These are phyloP conservation scores for Claviceps digitariae DNA, from an alignment of 2,329 filamentous ascomycete genomes.

Conservation along the genomic window DNA sequence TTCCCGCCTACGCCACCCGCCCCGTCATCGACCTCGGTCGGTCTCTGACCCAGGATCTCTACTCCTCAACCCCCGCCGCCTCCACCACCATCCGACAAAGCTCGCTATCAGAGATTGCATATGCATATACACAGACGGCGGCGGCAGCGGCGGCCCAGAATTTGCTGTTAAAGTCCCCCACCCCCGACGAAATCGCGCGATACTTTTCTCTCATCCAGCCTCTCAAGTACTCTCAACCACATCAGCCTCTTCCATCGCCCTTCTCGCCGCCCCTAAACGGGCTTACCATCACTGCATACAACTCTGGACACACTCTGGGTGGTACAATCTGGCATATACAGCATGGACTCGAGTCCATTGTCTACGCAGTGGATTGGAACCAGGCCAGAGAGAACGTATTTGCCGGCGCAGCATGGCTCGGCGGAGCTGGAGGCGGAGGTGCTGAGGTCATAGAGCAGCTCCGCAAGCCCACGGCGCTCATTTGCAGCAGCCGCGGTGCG, in stretches of 20 bases:
- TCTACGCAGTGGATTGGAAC: slow-evolving; percentile 97
- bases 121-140: slow-evolving; percentile 38
- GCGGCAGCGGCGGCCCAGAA: slow-evolving; percentile 32
- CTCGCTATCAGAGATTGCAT: slow-evolving; percentile 52
- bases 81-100: slow-evolving; percentile 66
- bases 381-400: slow-evolving; percentile 94
- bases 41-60: slow-evolving; percentile 82
- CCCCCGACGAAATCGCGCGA: slow-evolving; percentile 73
- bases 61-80: slow-evolving; percentile 77
- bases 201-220: slow-evolving; percentile 88
- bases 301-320: slow-evolving; percentile 87
- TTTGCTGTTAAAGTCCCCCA: slow-evolving; percentile 56
- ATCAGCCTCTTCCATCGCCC: slow-evolving; percentile 74
- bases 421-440: slow-evolving; percentile 63
- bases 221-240: slow-evolving; percentile 92
- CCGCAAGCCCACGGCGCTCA: slow-evolving; percentile 80
- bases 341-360: slow-evolving; percentile 89
- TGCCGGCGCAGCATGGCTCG: slow-evolving; percentile 85
- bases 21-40: slow-evolving; percentile 89
- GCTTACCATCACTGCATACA: slow-evolving; percentile 90
- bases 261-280: slow-evolving; percentile 83
- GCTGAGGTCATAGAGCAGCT: slow-evolving; percentile 89
- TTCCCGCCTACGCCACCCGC: slow-evolving; percentile 87
- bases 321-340: slow-evolving; percentile 99
- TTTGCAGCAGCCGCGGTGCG: slow-evolving; percentile 79